Evolutionary conservation across 1,284 basidiomycete genomes (phyloP).

Genomic region (Cryptococcus sp.): DNA sequence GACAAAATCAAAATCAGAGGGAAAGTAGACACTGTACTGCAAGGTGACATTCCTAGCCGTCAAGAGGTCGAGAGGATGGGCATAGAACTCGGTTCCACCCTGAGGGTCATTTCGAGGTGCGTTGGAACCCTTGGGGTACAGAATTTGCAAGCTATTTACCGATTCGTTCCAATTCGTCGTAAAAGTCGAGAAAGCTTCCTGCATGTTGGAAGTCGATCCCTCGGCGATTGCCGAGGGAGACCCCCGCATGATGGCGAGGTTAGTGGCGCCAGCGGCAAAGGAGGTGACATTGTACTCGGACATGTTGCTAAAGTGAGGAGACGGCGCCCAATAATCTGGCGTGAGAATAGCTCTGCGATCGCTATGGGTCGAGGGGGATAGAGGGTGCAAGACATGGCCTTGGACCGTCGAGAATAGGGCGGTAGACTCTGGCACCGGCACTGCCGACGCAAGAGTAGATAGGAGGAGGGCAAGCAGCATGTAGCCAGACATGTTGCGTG

Average conservation of each 20-base stretch:
- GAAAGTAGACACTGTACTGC: conserved; percentile 46
- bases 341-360: too few species aligned
- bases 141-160: conserved; percentile 51
- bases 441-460: too few species aligned
- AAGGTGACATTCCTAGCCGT: conserved; percentile 42
- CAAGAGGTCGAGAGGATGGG: conserved; percentile 47
- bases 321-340: conserved; percentile 57
- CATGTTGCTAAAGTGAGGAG: conserved; percentile 58
- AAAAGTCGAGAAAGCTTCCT: not conserved
- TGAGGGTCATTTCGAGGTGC: conserved; percentile 58
- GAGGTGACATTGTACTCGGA: conserved; percentile 58
- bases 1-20: conserved; percentile 43
- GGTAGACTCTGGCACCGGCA: too few species aligned
- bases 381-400: too few species aligned
- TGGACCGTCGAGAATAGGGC: too few species aligned
- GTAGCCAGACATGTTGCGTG: too few species aligned
- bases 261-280: conserved; percentile 57
- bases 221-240: conserved; percentile 40
- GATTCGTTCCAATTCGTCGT: not conserved
- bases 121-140: conserved; percentile 62
- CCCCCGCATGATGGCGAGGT: conserved; percentile 57
- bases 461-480: too few species aligned
- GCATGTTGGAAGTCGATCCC: not conserved
- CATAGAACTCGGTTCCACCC: conserved; percentile 68
- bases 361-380: too few species aligned